Evolutionary conservation across 2,329 filamentous ascomycete species (phyloP), one percentile per base, ranked within the genome.

Genomic region (Alternaria sp.): DNA sequence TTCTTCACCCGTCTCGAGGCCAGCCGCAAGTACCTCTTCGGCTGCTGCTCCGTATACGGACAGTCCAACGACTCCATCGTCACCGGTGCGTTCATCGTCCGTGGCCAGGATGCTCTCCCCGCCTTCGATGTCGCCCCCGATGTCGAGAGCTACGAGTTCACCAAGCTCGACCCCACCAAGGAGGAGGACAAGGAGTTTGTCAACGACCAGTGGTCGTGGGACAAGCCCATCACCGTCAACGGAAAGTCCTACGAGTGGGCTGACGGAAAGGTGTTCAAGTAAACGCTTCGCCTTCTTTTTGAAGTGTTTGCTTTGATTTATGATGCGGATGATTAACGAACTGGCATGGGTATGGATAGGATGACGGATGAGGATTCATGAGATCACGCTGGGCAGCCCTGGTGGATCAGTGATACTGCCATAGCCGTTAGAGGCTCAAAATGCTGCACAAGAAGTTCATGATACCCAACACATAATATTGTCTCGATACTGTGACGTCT

Each of bases 221-320:
- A 98, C 83, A 92, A 93, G 86, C 90, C 92, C 71, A 85, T 94
- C 78, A 85, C 84, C 70, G 87, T 93, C 78, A 84, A 91, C 78
- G 95, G 92, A 86, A 97, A 98, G 92, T 88, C 90, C 80, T 96
- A 94, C 85, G 85, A 89, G 82, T 93, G 91, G 86, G 92, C 92
- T 79, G 91, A 93, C 78, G 96, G 96, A 82, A 97, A 98, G 90
- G 94, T 98, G 82, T 98, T 97, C 92, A 98, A 98, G 89, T 98
- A 97, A 88, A 86, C 41, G 64, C 61, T 67, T 77, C 63, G 58
- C 54, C 53, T 41, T 47, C 14, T 51, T 50, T 62, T 59, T 62
- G 61, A 51, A 55, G 55, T 55, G 61, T 61, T 61, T 67, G 66
- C 63, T 64, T 70, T 65, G 60, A 68, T 62, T 77, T 72, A 76